Percentiles rank a stretch among this genome's conserved stretches.
These are phyloP conservation scores for Erucastrum elatum DNA, from an alignment of 345 rosid genomes.

Conservation along the genomic window DNA sequence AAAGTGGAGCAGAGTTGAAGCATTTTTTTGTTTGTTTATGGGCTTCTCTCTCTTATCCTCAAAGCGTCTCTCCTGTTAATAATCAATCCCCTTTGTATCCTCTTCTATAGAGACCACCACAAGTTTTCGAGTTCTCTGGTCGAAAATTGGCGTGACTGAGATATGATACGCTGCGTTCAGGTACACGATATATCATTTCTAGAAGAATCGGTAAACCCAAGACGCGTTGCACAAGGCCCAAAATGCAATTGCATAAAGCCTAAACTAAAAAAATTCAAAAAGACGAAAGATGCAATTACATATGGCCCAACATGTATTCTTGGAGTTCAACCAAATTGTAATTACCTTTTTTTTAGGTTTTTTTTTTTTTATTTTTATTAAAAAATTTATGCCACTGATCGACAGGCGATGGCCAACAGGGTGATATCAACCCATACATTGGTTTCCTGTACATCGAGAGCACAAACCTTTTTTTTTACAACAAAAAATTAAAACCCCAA, in stretches of 20 bases:
- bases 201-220: background rate
- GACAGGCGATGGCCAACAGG: too few relatives aligned
- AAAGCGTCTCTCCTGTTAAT: slow-evolving; percentile 5
- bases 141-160: background rate
- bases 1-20: slow-evolving; percentile 45
- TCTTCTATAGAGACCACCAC: background rate
- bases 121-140: background rate
- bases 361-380: too few relatives aligned
- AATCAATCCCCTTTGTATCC: background rate
- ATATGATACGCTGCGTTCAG: slow-evolving; percentile 2
- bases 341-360: too few relatives aligned
- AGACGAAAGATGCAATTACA: background rate
- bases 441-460: too few relatives aligned
- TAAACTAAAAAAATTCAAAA: background rate
- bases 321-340: too few relatives aligned
- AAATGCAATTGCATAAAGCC: background rate
- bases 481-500: too few relatives aligned
- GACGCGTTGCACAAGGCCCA: background rate
- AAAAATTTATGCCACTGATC: too few relatives aligned
- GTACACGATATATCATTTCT: background rate
- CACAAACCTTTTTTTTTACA: too few relatives aligned
- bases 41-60: slow-evolving; percentile 28
- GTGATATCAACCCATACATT: too few relatives aligned
- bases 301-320: background rate
- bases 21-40: slow-evolving; percentile 25